Conservation (phyloP, 176 grass and related monocot species). For the Juncus inflexus region DNA sequence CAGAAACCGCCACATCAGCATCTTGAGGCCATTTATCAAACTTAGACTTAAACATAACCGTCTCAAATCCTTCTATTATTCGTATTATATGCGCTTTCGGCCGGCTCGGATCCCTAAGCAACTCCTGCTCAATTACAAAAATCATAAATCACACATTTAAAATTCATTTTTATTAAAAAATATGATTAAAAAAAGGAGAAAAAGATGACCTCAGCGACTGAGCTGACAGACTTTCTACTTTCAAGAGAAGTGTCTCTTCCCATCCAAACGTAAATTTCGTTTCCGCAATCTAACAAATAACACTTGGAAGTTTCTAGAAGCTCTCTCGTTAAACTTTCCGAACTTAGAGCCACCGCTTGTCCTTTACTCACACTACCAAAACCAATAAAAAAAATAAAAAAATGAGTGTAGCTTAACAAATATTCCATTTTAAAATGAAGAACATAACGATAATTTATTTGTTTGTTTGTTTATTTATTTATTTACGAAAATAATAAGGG, state of each 20-base stretch:
- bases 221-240: slow-evolving; percentile 79
- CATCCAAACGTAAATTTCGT: slow-evolving; percentile 94
- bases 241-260: slow-evolving; percentile 83
- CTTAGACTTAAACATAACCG: slow-evolving; percentile 71
- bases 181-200: slow-evolving; percentile 23
- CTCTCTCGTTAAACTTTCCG: slow-evolving; percentile 58
- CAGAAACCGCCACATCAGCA: slow-evolving; percentile 83
- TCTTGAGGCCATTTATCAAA: slow-evolving; percentile 93
- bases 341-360: slow-evolving; percentile 45
- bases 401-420: slow-evolving; percentile 19
- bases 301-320: slow-evolving; percentile 84
- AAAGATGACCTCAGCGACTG: slow-evolving; percentile 74
- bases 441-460: slow-evolving; percentile 16
- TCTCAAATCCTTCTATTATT: slow-evolving; percentile 98
- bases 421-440: slow-evolving; percentile 14
- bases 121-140: slow-evolving; percentile 50
- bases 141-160: neutral
- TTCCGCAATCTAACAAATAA: slow-evolving; percentile 75
- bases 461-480: neutral
- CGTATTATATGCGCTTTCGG: slow-evolving; percentile 74
- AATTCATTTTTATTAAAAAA: neutral
- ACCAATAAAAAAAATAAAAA: slow-evolving; percentile 19
- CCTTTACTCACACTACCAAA: slow-evolving; percentile 73
- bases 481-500: slow-evolving; percentile 67
- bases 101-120: slow-evolving; percentile 49